A percentile compares a stretch with the other conserved stretches of the same genome.
Evolutionary conservation across 305 asterid species (phyloP).

Genomic region (Solanum aculeatissimum): DNA sequence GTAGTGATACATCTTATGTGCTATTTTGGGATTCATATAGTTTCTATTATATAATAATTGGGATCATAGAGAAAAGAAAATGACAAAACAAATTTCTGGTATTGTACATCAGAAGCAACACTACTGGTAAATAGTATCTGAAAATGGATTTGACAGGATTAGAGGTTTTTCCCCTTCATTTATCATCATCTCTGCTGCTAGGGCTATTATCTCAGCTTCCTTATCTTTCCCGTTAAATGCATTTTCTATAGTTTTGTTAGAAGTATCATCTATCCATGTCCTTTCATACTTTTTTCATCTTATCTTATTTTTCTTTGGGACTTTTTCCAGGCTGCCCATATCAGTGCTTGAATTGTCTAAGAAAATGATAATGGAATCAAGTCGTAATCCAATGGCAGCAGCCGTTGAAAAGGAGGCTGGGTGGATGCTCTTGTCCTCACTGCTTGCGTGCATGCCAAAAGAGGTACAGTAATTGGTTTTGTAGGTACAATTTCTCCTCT

Average conservation of each 20-base stretch:
- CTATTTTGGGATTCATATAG: too few species aligned
- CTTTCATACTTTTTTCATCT: not conserved
- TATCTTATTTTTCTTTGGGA: conserved; percentile 7
- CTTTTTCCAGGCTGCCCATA: conserved; percentile 57
- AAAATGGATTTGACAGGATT: not conserved
- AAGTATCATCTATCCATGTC: not conserved
- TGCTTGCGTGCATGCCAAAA: conserved; percentile 79
- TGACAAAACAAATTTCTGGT: not conserved
- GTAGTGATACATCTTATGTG: too few species aligned
- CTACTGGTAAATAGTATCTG: not conserved
- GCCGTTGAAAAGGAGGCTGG: conserved; percentile 92
- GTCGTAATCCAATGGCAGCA: conserved; percentile 68
- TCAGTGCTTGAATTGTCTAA: conserved; percentile 84
- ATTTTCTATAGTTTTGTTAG: not conserved
- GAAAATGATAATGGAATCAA: conserved; percentile 68
- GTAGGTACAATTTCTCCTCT: not conserved
- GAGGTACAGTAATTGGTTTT: conserved; percentile 34
- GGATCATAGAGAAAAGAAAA: too few species aligned
- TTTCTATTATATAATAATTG: too few species aligned
- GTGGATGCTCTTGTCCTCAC: conserved; percentile 89
- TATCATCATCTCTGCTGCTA: not conserved
- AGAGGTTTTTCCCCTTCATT: not conserved
- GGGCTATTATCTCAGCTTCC: not conserved
- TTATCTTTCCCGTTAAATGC: not conserved
- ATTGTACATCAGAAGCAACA: not conserved